Conservation (phyloP, 805 yeast species). For the Hanseniaspora valbyensis region DNA sequence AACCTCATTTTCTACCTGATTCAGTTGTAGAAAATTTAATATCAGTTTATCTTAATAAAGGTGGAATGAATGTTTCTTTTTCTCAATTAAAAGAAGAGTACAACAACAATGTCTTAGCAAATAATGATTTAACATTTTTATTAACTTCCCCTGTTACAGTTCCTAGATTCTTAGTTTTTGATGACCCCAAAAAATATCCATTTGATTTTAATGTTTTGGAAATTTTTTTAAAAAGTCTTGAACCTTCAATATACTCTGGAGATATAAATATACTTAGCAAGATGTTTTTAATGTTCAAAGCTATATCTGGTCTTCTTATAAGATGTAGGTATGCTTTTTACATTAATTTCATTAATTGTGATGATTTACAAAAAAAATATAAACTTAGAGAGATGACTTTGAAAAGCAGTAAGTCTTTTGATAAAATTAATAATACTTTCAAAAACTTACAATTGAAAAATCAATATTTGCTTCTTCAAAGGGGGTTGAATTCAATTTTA, state of each 20-base stretch:
- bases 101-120: not conserved
- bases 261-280: not conserved
- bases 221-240: not conserved
- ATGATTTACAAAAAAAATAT: not conserved
- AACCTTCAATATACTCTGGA: not conserved
- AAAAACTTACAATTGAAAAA: not conserved
- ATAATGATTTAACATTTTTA: not conserved
- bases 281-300: slow-evolving; percentile 4
- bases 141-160: not conserved
- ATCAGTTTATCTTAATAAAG: not conserved
- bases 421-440: not conserved
- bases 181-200: slow-evolving; percentile 6
- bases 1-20: slow-evolving; percentile 11
- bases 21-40: not conserved
- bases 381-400: not conserved
- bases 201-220: slow-evolving; percentile 1
- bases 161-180: slow-evolving; percentile 6
- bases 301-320: slow-evolving; percentile 2
- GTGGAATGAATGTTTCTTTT: slow-evolving; percentile 3
- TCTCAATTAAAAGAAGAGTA: not conserved
- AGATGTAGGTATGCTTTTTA: slow-evolving; percentile 4
- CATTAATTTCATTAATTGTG: not conserved
- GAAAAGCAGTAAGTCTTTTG: not conserved
- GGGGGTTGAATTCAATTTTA: not conserved
- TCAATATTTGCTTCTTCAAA: not conserved